Evolutionary conservation across 352 stramenopile species (phyloP).

Genomic region (Phytophthora crassamura): DNA sequence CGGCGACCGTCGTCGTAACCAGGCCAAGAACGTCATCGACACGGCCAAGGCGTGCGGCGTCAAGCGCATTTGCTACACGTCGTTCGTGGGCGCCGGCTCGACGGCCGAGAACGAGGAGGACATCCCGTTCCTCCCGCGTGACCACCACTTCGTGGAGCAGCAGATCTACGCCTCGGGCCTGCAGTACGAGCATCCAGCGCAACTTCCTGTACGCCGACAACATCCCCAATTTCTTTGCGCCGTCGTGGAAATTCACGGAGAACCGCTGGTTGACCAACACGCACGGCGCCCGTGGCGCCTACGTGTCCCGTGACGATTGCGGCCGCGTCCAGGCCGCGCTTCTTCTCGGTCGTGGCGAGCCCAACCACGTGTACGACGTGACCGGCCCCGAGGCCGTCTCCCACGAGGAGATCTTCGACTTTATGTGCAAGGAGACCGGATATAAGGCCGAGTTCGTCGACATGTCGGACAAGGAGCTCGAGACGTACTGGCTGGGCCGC

Average conservation of each 20-base stretch:
- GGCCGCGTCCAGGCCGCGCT: constrained; percentile 27
- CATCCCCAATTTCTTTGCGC: constrained; percentile 12
- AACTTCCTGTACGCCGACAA: constrained; percentile 22
- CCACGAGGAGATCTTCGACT: constrained; percentile 38
- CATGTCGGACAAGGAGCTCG: constrained; percentile 35
- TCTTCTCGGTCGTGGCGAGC: constrained; percentile 29
- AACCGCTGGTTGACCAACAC: constrained; percentile 11
- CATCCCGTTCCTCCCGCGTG: constrained; percentile 22
- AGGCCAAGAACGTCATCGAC: constrained; percentile 22
- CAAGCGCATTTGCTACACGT: constrained; percentile 26
- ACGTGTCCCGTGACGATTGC: constrained; percentile 20
- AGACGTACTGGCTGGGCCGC: constrained; percentile 31
- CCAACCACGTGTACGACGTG: constrained; percentile 35
- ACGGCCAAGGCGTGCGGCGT: constrained; percentile 13
- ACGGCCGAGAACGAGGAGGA: constrained; percentile 14
- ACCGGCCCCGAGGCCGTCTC: constrained; percentile 27
- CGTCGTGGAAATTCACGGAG: constrained; percentile 15
- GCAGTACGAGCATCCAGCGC: constrained; percentile 23
- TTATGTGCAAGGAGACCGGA: constrained; percentile 26
- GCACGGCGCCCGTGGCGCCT: constrained; percentile 8
- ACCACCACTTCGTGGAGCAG: constrained; percentile 26
- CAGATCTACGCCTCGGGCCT: constrained; percentile 13
- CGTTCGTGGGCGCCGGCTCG: constrained; percentile 9
- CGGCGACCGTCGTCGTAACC: constrained; percentile 31
- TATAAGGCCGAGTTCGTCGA: constrained; percentile 41